Evolutionary conservation across 441 rosid species (phyloP), one percentile per base, ranked within the genome.

Genomic region (Pelargonium myrrhifolium): DNA sequence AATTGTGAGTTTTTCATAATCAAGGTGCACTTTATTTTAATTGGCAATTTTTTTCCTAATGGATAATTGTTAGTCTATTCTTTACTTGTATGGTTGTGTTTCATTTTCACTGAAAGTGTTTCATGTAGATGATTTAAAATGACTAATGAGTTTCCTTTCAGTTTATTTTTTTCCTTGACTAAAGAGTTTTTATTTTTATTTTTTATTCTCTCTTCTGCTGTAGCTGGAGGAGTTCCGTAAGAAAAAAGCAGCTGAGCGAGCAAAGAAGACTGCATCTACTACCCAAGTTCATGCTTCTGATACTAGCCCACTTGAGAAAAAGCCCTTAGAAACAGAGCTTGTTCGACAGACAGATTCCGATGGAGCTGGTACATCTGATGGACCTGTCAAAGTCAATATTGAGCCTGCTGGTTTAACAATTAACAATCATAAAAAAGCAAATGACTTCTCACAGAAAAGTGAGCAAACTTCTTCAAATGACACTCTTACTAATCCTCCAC

Each of bases 221-320:
- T 82, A 94, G 99, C 83, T 94, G 74, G 98, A 94, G 80, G 96
- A 89, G 81, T 94, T 94, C 62, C 96, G 99, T 26, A 94, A 88
- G 89, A 87, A 85, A 83, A 94, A 92, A 68, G 99, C 96, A 55
- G 96, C 95, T 24, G 97, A 88, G 63, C 78, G 81, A 73, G 91
- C 92, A 28, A 88, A 83, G 79, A 92, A 89, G 79, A 81, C 85
- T 43, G 72, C 82, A 35, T 71, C 83, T 66, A 74, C 53, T 65
- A 74, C 62, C 69, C 88, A 72, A 45, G 70, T 79, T 77, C 58
- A 71, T 24, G 67, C 72, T 82, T 69, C 82, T 65, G 81, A 82
- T 75, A 70, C 68, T 68, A 72, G 22, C 66, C 26, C 68, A 69
- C 76, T 65, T 64, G 77, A 81, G 64, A 80, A 70, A 71, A 71